These are phyloP conservation scores for Colletotrichum sp. DNA, from an alignment of 2,329 filamentous ascomycete species.

Conservation along the genomic window DNA sequence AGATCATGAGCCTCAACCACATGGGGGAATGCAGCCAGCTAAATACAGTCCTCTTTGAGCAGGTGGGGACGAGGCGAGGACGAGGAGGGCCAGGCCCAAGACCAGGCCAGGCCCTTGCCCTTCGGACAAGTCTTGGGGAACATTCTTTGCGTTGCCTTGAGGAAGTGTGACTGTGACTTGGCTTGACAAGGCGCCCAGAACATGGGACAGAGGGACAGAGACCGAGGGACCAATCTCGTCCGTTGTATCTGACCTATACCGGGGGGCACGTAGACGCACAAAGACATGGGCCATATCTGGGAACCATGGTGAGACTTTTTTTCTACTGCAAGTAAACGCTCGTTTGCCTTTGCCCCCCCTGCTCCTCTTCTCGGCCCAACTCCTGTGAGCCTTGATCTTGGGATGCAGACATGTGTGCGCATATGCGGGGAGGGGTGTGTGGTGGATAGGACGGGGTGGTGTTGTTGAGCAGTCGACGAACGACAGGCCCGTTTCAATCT, in stretches of 20 bases:
- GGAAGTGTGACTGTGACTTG: neutral
- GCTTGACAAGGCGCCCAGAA: neutral
- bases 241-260: neutral
- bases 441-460: neutral
- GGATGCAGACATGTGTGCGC: neutral
- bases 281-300: neutral
- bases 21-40: conserved; percentile 20
- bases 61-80: neutral
- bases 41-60: conserved; percentile 5
- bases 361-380: neutral
- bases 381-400: conserved; percentile 6
- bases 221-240: neutral
- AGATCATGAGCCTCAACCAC: conserved; percentile 10
- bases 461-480: neutral
- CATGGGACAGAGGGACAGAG: neutral
- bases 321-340: neutral
- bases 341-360: neutral
- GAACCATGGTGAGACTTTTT: conserved; percentile 17
- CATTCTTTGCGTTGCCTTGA: neutral
- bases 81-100: neutral
- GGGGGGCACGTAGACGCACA: neutral
- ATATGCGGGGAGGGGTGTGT: neutral
- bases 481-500: conserved; percentile 13
- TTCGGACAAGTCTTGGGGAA: conserved; percentile 7
- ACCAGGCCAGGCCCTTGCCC: neutral